Percentiles rank a stretch among this genome's conserved stretches.
Evolutionary conservation across 1,284 basidiomycete species (phyloP).

Genomic region (Wolfiporia cocos): DNA sequence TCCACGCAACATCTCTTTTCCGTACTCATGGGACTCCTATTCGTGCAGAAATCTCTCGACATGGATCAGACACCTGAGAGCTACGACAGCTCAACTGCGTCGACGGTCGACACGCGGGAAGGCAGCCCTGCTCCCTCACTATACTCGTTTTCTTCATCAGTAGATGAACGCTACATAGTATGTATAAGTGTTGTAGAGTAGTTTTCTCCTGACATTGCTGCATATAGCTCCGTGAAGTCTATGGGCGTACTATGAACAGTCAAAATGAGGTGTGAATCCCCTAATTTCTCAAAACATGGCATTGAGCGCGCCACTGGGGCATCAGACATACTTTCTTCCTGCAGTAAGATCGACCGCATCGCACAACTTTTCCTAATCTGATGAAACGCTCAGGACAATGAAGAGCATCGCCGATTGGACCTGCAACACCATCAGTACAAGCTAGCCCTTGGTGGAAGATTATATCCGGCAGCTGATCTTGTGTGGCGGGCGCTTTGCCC

Average conservation of each 20-base stretch:
- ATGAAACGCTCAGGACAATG: slow-evolving; percentile 23
- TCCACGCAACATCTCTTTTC: too few species aligned
- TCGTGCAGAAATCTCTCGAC: too few species aligned
- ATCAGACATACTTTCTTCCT: slow-evolving; percentile 10
- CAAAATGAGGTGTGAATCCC: slow-evolving; percentile 29
- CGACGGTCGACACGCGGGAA: slow-evolving; percentile 9
- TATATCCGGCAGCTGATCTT: slow-evolving; percentile 24
- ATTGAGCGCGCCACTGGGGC: too few species aligned
- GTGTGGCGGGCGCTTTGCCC: slow-evolving; percentile 26
- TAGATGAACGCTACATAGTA: slow-evolving; percentile 26
- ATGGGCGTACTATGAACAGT: slow-evolving; percentile 27
- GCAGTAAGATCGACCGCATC: slow-evolving; percentile 1
- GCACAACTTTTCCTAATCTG: not conserved
- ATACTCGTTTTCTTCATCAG: slow-evolving; percentile 28
- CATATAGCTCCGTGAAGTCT: slow-evolving; percentile 24
- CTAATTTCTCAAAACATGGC: too few species aligned
- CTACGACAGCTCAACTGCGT: slow-evolving; percentile 10
- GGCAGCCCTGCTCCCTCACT: slow-evolving; percentile 27
- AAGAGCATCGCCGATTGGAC: slow-evolving; percentile 30
- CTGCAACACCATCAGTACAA: slow-evolving; percentile 29
- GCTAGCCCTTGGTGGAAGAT: slow-evolving; percentile 22
- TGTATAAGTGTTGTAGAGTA: slow-evolving; percentile 1
- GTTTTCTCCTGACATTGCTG: not conserved
- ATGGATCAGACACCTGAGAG: slow-evolving; percentile 8
- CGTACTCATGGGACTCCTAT: too few species aligned